phyloP scores from a whole-genome alignment of 306 rosid genomes.

The Ormosia emarginata region DNA sequence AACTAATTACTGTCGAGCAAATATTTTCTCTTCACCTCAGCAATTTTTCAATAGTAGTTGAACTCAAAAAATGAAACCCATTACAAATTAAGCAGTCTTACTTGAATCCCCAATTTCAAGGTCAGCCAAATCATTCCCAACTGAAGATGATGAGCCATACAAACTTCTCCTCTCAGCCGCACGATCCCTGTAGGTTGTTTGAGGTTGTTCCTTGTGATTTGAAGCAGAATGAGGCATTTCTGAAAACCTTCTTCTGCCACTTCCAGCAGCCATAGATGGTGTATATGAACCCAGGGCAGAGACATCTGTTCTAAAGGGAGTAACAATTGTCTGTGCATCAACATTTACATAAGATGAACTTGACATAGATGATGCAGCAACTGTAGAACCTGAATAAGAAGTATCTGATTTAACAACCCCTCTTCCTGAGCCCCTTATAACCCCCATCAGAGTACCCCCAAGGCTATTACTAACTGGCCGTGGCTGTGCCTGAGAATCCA shows the following conservation, averaged over 20 bases:
- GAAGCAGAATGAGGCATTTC: conserved; percentile 83
- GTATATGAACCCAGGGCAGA: conserved; percentile 81
- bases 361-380: conserved; percentile 37
- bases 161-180: conserved; percentile 96
- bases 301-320: conserved; percentile 81
- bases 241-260: conserved; percentile 86
- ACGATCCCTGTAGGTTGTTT: conserved; percentile 84
- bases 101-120: conserved; percentile 69
- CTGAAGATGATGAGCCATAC: conserved; percentile 76
- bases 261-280: conserved; percentile 55
- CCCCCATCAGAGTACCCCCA: conserved; percentile 92
- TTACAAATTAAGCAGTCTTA: conserved; percentile 49
- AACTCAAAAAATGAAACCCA: conserved; percentile 24
- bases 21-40: conserved; percentile 2
- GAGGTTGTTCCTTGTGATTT: conserved; percentile 65
- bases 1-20: conserved; percentile 8
- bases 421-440: conserved; percentile 95
- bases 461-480: conserved; percentile 81
- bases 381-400: conserved; percentile 43
- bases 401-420: conserved; percentile 63
- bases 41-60: conserved; percentile 2
- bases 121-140: conserved; percentile 61
- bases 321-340: conserved; percentile 40
- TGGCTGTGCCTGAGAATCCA: conserved; percentile 63
- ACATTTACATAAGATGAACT: conserved; percentile 37